phyloP scores from a whole-genome alignment of 2,329 filamentous ascomycete genomes.

The Chaetothyriales sp. region DNA sequence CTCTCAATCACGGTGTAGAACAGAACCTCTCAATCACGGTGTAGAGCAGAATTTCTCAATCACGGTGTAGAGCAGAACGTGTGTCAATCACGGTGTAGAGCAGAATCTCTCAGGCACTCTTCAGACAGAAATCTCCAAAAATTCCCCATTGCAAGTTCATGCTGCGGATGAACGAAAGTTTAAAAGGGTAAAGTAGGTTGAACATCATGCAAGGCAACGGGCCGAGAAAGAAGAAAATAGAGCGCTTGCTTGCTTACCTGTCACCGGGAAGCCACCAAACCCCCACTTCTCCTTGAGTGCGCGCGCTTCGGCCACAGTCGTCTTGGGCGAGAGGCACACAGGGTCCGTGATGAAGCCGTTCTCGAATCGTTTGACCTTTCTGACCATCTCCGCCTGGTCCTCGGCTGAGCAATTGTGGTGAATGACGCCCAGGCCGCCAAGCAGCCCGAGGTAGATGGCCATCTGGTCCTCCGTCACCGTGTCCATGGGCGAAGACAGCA shows the following conservation, averaged over 20 bases:
- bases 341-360: conserved; percentile 98
- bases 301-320: conserved; percentile 82
- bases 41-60: conserved; percentile 10
- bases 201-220: conserved; percentile 51
- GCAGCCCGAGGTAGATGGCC: conserved; percentile 72
- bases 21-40: conserved; percentile 4
- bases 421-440: conserved; percentile 59
- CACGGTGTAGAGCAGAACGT: conserved; percentile 12
- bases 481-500: conserved; percentile 98
- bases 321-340: conserved; percentile 73
- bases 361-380: conserved; percentile 98
- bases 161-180: conserved; percentile 99
- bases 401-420: conserved; percentile 99
- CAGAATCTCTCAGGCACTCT: conserved; percentile 9
- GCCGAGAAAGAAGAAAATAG: conserved; percentile 11
- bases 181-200: conserved; percentile 52
- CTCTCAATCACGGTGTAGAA: conserved; percentile 10
- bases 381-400: conserved; percentile 94
- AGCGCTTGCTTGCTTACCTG: conserved; percentile 53
- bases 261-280: conserved; percentile 96
- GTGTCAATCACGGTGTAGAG: conserved; percentile 16
- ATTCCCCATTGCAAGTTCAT: conserved; percentile 77
- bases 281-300: conserved; percentile 95
- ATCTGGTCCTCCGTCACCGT: conserved; percentile 99
- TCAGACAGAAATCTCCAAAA: conserved; percentile 60